Evolutionary conservation across 1,284 basidiomycete genomes (phyloP).

Genomic region (Melanopsichium pennsylvanicum): DNA sequence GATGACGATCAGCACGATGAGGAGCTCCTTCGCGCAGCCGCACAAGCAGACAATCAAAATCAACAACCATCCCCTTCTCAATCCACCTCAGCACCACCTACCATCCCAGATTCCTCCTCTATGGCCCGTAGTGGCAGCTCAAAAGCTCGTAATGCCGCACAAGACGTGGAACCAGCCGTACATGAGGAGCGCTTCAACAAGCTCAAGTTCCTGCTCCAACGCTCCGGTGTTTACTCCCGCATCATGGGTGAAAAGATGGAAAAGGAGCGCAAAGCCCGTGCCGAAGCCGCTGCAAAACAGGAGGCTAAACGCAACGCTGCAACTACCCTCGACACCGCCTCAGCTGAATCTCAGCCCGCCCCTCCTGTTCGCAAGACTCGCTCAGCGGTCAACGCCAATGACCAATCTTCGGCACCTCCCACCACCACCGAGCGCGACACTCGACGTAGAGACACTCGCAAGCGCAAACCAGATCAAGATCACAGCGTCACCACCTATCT

Average conservation of each 20-base stretch:
- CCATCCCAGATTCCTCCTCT: slow-evolving; percentile 17
- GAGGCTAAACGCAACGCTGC: slow-evolving; percentile 26
- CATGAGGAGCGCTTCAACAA: slow-evolving; percentile 55
- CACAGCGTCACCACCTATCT: slow-evolving; percentile 49
- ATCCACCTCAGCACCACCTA: slow-evolving; percentile 6
- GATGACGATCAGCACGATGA: slow-evolving; percentile 67
- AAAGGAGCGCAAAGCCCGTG: slow-evolving; percentile 36
- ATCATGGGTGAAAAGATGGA: slow-evolving; percentile 64
- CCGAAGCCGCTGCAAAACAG: slow-evolving; percentile 32
- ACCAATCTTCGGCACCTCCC: slow-evolving; percentile 17
- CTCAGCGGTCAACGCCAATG: slow-evolving; percentile 15
- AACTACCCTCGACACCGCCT: neutral
- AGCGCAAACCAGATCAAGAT: slow-evolving; percentile 34
- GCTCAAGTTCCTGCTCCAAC: slow-evolving; percentile 59
- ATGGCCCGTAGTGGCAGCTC: slow-evolving; percentile 17
- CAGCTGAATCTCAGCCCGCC: slow-evolving; percentile 21
- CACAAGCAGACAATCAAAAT: slow-evolving; percentile 33
- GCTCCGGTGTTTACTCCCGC: slow-evolving; percentile 59
- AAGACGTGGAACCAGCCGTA: slow-evolving; percentile 31
- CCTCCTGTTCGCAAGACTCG: slow-evolving; percentile 31
- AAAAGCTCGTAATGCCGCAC: slow-evolving; percentile 11
- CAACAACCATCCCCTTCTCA: slow-evolving; percentile 2
- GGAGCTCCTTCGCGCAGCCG: slow-evolving; percentile 67
- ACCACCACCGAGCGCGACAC: slow-evolving; percentile 10
- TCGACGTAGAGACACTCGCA: slow-evolving; percentile 29